Percentiles rank a stretch among this genome's conserved stretches.
Evolutionary conservation across 352 stramenopile species (phyloP).

Genomic region (Globisporangium sylvaticum): DNA sequence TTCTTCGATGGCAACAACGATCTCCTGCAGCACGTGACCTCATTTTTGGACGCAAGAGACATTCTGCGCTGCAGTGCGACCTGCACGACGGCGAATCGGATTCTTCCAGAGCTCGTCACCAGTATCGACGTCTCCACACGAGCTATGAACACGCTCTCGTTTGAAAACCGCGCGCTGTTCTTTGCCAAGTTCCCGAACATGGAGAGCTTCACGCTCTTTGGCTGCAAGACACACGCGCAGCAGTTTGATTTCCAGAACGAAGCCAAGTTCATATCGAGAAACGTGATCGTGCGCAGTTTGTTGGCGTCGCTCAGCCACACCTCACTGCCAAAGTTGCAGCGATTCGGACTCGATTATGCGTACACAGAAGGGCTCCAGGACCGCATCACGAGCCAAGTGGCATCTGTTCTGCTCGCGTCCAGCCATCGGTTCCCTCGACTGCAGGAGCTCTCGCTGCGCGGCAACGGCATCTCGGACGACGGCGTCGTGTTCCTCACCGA

Average conservation of each 20-base stretch:
- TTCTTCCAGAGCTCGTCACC: constrained; percentile 37
- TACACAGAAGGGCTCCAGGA: constrained; percentile 51
- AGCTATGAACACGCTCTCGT: constrained; percentile 21
- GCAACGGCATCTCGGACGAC: constrained; percentile 59
- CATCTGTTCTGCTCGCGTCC: constrained; percentile 23
- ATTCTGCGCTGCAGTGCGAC: constrained; percentile 34
- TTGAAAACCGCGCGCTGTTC: constrained; percentile 19
- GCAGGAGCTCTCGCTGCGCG: constrained; percentile 31
- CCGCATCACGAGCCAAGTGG: constrained; percentile 40
- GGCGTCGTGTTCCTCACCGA: constrained; percentile 34
- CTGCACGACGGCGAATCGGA: constrained; percentile 22
- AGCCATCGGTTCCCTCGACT: constrained; percentile 30
- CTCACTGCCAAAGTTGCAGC: constrained; percentile 25
- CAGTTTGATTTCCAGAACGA: constrained; percentile 51
- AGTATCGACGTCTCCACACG: constrained; percentile 27
- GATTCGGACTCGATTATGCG: constrained; percentile 36
- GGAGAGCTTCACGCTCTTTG: constrained; percentile 30
- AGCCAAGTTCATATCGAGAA: constrained; percentile 26
- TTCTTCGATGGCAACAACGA: constrained; percentile 50
- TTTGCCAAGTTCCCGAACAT: constrained; percentile 41
- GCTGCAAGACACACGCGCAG: constrained; percentile 22
- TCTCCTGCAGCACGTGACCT: constrained; percentile 36
- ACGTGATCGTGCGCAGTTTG: constrained; percentile 35
- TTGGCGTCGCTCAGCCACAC: constrained; percentile 24
- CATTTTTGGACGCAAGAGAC: constrained; percentile 33